A percentile compares a stretch with the other conserved stretches of the same genome.
phyloP scores from a whole-genome alignment of 495 filamentous ascomycete genomes.

The Astrocystis sublimbata region DNA sequence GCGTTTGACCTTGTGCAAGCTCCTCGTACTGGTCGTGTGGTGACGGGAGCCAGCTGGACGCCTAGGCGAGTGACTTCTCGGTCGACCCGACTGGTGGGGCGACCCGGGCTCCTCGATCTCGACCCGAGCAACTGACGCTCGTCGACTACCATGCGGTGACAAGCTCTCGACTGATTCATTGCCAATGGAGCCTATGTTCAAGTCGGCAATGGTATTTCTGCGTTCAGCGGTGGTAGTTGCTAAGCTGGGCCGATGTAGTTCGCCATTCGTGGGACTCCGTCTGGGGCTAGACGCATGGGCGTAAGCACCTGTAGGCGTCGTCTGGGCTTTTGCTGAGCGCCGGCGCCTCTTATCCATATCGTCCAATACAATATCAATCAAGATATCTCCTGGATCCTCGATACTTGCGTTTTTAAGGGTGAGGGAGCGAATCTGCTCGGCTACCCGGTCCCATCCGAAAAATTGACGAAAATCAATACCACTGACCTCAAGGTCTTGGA shows the following conservation, averaged over 20 bases:
- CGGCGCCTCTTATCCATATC: conserved; percentile 90
- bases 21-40: conserved; percentile 60
- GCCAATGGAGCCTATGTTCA: conserved; percentile 47
- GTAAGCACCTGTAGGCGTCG: conserved; percentile 71
- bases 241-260: conserved; percentile 58
- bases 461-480: conserved; percentile 96
- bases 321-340: conserved; percentile 80
- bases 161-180: conserved; percentile 43
- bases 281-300: conserved; percentile 60
- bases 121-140: conserved; percentile 40
- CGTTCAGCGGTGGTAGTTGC: conserved; percentile 67
- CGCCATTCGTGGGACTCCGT: conserved; percentile 57
- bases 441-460: conserved; percentile 91
- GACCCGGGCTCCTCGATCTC: conserved; percentile 44
- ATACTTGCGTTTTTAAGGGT: conserved; percentile 85
- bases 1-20: conserved; percentile 70
- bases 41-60: conserved; percentile 73
- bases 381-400: conserved; percentile 85
- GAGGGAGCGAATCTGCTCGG: conserved; percentile 86
- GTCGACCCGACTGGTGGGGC: conserved; percentile 45
- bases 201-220: conserved; percentile 45
- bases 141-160: conserved; percentile 35
- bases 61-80: conserved; percentile 77
- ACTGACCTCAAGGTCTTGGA: conserved; percentile 87
- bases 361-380: conserved; percentile 91